These are phyloP conservation scores for Plasmodium gonderi DNA, from an alignment of 169 alveolate genomes.

Conservation along the genomic window DNA sequence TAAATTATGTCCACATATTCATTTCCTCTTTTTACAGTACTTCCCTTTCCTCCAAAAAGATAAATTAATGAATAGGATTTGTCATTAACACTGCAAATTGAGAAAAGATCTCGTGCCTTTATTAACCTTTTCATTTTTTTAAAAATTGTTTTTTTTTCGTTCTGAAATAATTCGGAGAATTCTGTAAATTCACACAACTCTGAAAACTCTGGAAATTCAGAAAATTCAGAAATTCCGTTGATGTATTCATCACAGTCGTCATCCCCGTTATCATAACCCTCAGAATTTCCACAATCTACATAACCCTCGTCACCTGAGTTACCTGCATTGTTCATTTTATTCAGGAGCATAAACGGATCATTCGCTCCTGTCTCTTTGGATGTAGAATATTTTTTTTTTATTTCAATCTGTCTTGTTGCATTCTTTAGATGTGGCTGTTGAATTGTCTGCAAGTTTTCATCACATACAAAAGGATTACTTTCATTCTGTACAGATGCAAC, in stretches of 20 bases:
- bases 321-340: too few species aligned
- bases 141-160: conserved; percentile 13
- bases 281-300: not conserved
- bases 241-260: conserved; percentile 29
- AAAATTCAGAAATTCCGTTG: conserved; percentile 43
- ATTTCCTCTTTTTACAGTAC: conserved; percentile 31
- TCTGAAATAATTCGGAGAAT: conserved; percentile 21
- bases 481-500: too few species aligned
- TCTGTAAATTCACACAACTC: not conserved
- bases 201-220: conserved; percentile 2
- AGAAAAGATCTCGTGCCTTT: conserved; percentile 64
- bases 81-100: conserved; percentile 68
- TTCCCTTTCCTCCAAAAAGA: conserved; percentile 76
- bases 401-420: too few species aligned
- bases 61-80: conserved; percentile 44
- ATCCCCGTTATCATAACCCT: not conserved
- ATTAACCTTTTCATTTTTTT: conserved; percentile 48
- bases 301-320: too few species aligned
- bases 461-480: too few species aligned
- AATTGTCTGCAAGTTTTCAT: too few species aligned
- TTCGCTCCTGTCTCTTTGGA: too few species aligned
- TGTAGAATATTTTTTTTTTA: too few species aligned
- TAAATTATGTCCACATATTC: conserved; percentile 66
- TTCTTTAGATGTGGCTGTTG: too few species aligned
- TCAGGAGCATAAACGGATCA: too few species aligned